Conservation (phyloP, 2,329 filamentous ascomycete genomes). For the Septoria linicola region DNA sequence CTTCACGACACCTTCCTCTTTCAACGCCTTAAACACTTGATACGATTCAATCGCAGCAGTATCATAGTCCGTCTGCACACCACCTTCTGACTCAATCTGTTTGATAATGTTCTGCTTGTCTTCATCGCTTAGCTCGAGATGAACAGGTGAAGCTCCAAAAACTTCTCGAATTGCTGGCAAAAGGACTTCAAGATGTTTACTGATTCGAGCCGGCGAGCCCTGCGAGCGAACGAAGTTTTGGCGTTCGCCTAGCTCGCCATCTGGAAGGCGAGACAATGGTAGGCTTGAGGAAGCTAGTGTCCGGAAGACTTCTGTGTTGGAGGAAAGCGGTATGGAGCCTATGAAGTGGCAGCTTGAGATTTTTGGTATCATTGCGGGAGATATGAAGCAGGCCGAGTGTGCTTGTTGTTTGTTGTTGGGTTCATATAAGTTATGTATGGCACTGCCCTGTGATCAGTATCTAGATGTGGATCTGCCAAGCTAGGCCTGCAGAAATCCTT, state of each 20-base stretch:
- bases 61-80: conserved; percentile 36
- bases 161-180: neutral
- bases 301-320: neutral
- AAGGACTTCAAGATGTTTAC: conserved; percentile 10
- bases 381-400: too few species aligned
- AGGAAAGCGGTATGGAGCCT: neutral
- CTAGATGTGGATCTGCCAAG: too few species aligned
- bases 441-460: too few species aligned
- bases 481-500: too few species aligned
- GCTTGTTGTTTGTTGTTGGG: too few species aligned
- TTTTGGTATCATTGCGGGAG: neutral
- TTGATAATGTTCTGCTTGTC: conserved; percentile 14
- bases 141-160: neutral
- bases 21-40: conserved; percentile 32
- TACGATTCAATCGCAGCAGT: conserved; percentile 38
- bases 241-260: conserved; percentile 42
- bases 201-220: conserved; percentile 16
- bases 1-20: conserved; percentile 33
- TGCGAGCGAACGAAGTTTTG: conserved; percentile 39
- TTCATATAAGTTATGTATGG: too few species aligned
- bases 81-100: conserved; percentile 16
- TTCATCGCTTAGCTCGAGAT: neutral
- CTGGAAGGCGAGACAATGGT: conserved; percentile 28
- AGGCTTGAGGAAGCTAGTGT: neutral
- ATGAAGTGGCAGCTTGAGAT: neutral